Evolutionary conservation across 2,329 filamentous ascomycete species (phyloP), one percentile per base, ranked within the genome.

Genomic region (Blastomyces gilchristii): DNA sequence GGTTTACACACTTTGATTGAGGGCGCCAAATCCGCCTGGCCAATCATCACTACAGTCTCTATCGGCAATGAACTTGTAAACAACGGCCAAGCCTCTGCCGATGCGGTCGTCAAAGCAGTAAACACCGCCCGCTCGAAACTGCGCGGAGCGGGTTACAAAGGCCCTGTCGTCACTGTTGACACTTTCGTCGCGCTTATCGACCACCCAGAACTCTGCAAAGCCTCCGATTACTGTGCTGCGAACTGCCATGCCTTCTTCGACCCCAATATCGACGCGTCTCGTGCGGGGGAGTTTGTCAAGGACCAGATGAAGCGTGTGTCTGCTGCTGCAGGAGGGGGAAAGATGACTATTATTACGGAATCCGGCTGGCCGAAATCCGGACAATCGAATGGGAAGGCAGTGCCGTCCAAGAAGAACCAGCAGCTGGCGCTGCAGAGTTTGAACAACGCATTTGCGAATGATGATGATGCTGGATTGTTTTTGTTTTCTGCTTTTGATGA

Each of bases 171-270:
- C 47, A 86, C 88, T 0, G 89, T 93, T 57, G 91, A 96, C 72
- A 93, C 89, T 0, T 89, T 90, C 69, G 81, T 83, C 28, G 85
- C 87, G 5, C 81, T 86, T n/a, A 78, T 86, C 58, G 76, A 79
- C 60, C 82, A 93, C 68, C 87, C 87, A 0, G 77, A 83, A 60
- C 81, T 96, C 58, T 95, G 91, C 76, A 74, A 85, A 34, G 81
- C 79, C 56, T 89, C 88, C 0, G 90, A 95, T 71, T 90, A 89
- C 77, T 90, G 87, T 70, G 88, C 90, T 18, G 83, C 88, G 72
- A 96, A 96, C 76, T 84, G 86, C 67, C 91, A 96, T 74, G 84
- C 90, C 14, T 96, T 91, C 82, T 96, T 94, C 74, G 88, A 95
- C 69, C 75, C 80, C 3, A 83, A 82, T 57, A 82, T 83, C 1